A percentile compares a stretch with the other conserved stretches of the same genome.
phyloP scores from a whole-genome alignment of 179 eudicot species.

The Drosera spatulata region DNA sequence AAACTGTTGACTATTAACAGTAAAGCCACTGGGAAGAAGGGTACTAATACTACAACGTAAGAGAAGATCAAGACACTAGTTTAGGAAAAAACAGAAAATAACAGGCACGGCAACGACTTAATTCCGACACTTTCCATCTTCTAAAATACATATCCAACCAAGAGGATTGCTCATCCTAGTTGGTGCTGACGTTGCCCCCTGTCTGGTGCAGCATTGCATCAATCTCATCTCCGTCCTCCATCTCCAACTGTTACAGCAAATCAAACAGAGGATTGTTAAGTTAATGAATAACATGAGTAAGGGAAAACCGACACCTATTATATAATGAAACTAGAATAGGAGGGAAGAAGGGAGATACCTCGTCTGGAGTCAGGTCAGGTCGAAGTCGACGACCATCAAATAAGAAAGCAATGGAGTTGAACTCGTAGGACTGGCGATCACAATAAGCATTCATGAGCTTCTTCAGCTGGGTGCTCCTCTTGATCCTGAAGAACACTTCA shows the following conservation, averaged over 20 bases:
- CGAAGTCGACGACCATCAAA: conserved; percentile 43
- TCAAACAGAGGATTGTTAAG: not conserved
- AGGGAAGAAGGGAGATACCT: conserved; percentile 7
- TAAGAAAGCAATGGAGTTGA: conserved; percentile 28
- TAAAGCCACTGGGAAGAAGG: too few relatives aligned
- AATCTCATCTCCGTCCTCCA: conserved; percentile 13
- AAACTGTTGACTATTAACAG: too few relatives aligned
- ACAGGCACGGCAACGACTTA: too few relatives aligned
- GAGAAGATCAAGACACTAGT: too few relatives aligned
- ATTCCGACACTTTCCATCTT: too few relatives aligned
- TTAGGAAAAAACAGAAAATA: too few relatives aligned
- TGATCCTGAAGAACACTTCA: conserved; percentile 34
- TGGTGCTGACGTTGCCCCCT: not conserved
- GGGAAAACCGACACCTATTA: too few relatives aligned
- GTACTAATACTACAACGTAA: too few relatives aligned
- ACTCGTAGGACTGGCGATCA: conserved; percentile 30
- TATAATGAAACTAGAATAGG: too few relatives aligned
- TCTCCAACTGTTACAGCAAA: conserved; percentile 3
- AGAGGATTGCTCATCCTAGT: too few relatives aligned
- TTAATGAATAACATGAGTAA: too few relatives aligned
- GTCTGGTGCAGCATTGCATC: conserved; percentile 14
- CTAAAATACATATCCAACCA: too few relatives aligned
- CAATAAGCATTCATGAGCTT: conserved; percentile 41
- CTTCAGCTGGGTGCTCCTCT: conserved; percentile 27
- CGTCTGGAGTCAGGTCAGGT: conserved; percentile 35